Evolutionary conservation across 345 rosid genomes (phyloP).

Genomic region (Brassica napus): Da-Ae NC_063440.1:13749001-13749500

Average conservation of each 20-base stretch:
- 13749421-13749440: slow-evolving; percentile 56
- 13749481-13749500: slow-evolving; percentile 47
- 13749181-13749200: slow-evolving; percentile 63
- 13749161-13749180: slow-evolving; percentile 76
- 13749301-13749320: slow-evolving; percentile 61
- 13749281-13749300: slow-evolving; percentile 41
- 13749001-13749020: slow-evolving; percentile 85
- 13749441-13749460: slow-evolving; percentile 78
- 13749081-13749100: background rate
- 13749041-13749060: slow-evolving; percentile 96
- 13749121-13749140: slow-evolving; percentile 13
- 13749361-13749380: slow-evolving; percentile 36
- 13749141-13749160: slow-evolving; percentile 93
- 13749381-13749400: slow-evolving; percentile 44
- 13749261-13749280: slow-evolving; percentile 8
- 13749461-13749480: slow-evolving; percentile 63
- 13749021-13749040: slow-evolving; percentile 92
- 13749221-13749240: slow-evolving; percentile 15
- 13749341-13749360: slow-evolving; percentile 60
- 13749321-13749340: slow-evolving; percentile 83
- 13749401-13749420: slow-evolving; percentile 30
- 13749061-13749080: slow-evolving; percentile 38
- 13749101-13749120: slow-evolving; percentile 2
- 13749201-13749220: slow-evolving; percentile 26
- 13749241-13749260: slow-evolving; percentile 32